Evolutionary conservation across 768 basidiomycete genomes (phyloP), one percentile per base, ranked within the genome.

Genomic region (Lentinula raphanica): DNA sequence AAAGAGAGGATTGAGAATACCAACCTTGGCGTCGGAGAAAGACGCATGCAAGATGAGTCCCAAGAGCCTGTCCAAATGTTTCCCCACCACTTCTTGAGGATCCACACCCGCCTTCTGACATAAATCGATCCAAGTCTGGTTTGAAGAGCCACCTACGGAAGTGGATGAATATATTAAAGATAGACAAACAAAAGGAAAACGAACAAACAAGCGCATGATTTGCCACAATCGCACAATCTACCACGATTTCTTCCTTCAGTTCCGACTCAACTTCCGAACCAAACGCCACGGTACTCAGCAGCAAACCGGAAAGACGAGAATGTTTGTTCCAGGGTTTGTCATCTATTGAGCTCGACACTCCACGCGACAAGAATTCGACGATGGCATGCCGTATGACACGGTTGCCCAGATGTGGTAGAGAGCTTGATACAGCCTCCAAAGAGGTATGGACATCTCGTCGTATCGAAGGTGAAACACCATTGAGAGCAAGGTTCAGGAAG

Each of bases 61-160:
- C 59, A 91, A 63, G 12, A 88, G 68, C 7, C 68, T 69, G 58
- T 85, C 79, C 1, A 84, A 44, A 58, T 83, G 74, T 23, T 70
- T 73, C 7, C 73, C 74, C 3, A 89, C 76, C 5, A 90, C 69
- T 13, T 80, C 79, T 21, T 76, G 74, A 1, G 94, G 94, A 65
- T 96, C 91, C 3, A 79, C 66, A 1, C 74, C 68, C 0, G 88
- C 85, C 58, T 79, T 81, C 63, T 90, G 91, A 56, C 88, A 90
- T 4, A 91, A 62, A 56, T 92, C 90, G 59, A 95, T 88, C 94
- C 94, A 97, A 1, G 79, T 79, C 62, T 83, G 85, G 17, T 83
- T 79, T 8, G 80, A 77, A 15, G 74, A 69, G 21, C 74, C 78
- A 61, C 76, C 82, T 82, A 56, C 46, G 27, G 27, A 49, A 3